phyloP scores from a whole-genome alignment of 2,329 filamentous ascomycete genomes.

The Botryosphaeria dothidea region DNA sequence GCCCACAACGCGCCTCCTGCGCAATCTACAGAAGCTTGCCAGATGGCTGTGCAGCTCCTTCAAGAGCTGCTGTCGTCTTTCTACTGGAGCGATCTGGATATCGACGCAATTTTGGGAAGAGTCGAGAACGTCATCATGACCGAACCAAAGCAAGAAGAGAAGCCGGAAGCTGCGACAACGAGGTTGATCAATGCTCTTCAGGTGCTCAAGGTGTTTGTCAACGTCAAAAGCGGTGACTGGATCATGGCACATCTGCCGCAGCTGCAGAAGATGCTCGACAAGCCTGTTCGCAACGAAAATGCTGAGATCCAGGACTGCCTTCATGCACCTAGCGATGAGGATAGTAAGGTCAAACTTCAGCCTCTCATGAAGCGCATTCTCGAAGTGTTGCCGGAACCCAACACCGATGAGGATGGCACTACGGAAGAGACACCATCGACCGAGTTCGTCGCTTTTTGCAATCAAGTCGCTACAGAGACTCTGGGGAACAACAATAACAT shows the following conservation, averaged over 20 bases:
- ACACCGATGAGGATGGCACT: constrained; percentile 79
- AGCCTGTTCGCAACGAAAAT: constrained; percentile 83
- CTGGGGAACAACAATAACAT: constrained; percentile 79
- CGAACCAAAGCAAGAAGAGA: constrained; percentile 57
- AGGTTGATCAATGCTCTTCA: constrained; percentile 93
- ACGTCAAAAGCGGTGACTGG: constrained; percentile 89
- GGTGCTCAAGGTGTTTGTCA: constrained; percentile 84
- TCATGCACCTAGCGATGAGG: constrained; percentile 71
- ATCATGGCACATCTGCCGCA: constrained; percentile 73
- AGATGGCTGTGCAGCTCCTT: constrained; percentile 79
- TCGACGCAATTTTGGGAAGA: constrained; percentile 82
- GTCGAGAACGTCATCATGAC: constrained; percentile 82
- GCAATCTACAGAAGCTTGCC: constrained; percentile 74
- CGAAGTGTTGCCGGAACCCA: constrained; percentile 80
- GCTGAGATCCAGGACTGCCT: constrained; percentile 92
- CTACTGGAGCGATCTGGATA: constrained; percentile 88
- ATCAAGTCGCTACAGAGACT: constrained; percentile 82
- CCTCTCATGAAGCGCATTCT: constrained; percentile 81
- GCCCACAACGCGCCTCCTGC: constrained; percentile 45
- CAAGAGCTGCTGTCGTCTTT: constrained; percentile 81
- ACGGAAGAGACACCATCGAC: constrained; percentile 76
- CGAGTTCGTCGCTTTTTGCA: constrained; percentile 83
- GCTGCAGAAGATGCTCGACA: constrained; percentile 87
- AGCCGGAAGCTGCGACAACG: constrained; percentile 72
- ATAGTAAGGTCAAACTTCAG: constrained; percentile 64